Base-by-base conservation (phyloP, 768 basidiomycete species). In the Nidula microcarpa region DNA sequence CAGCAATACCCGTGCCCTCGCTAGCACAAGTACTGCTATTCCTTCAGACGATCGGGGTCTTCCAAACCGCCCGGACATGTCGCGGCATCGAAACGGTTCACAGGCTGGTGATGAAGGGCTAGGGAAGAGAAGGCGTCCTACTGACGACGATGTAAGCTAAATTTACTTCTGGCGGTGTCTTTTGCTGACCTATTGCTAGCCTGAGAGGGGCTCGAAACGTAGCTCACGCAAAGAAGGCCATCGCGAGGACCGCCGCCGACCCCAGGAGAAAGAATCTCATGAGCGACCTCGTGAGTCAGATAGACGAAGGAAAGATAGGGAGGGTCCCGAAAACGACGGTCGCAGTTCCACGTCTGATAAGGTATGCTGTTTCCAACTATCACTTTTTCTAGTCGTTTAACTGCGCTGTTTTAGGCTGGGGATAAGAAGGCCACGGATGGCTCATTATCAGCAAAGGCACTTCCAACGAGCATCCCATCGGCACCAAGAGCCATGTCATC, bases 121-220 rank as follows among this genome's bases (percentile, higher is more conserved):
- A 23, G 87, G 89, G 33, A 91, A 91, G 68, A 78, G 89, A 63
- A 75, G 87, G 55, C 74, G 90, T 51, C 72, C 77, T 17, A 61
- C 75, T 0, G 90, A 91, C 33, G 90, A 92, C 51, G 89, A 92
- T 61, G 89, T 91, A 63, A 64, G 85, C 72, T 46, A 50, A 37
- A 17, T 47, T 50, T 13, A 48, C 52, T 39, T 33, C 36, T 51
- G 39, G 39, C 47, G 48, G 46, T 46, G 36, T 32, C 49, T 52
- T 34, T 33, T 45, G 23, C 16, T 18, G 45, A 30, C 37, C 50
- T 57, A 53, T 56, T 54, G 60, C 65, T 51, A 91, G 88, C 69
- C 82, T 55, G 90, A 92, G 49, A 81, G 90, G 58, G 77, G 78
- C 34, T 79, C 85, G n/a, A 92, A 92, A 66, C 85, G 90, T n/a